Evolutionary conservation across 345 rosid genomes (phyloP), one percentile per base, ranked within the genome.

Genomic region (Dovyalis caffra): DNA sequence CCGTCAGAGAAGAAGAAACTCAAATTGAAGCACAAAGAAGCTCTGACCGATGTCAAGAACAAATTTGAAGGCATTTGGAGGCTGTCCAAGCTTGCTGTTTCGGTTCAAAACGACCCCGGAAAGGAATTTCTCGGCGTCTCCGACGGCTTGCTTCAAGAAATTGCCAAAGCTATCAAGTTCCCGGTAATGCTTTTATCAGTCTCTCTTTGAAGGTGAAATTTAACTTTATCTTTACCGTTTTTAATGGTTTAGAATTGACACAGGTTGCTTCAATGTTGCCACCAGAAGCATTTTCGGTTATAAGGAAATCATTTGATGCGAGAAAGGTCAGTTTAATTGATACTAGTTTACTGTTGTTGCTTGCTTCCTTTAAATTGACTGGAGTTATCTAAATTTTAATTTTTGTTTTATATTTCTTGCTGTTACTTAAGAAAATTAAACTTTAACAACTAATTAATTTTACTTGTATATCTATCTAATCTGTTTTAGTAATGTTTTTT

Each of bases 1-100:
- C 99, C 99, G 15, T 95, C 99, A 0, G 99, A 95, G 90, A 92
- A 94, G 87, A 95, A 82, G 85, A 92, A 90, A 86, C 87, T 95
- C 64, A 90, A 82, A 23, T 71, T 80, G 75, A 85, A 80, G 86
- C 94, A 82, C 74, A 87, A 89, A 57, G 87, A 87, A 75, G 81
- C 88, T 62, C 79, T 80, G 23, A 66, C 80, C 8, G 81, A 77
- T 5, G 88, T 88, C 74, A 68, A 84, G 69, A 62, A 91, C 90
- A 95, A 90, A 80, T 87, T 95, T 71, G 85, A 86, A 20, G 99
- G 99, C 32, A 71, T 87, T 69, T 95, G 99, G 99, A 84, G 94
- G 73, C 88, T 95, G 62, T 95, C 91, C 40, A 89, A 90, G 80
- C 97, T 95, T 74, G 76, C 87, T 31, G 93, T 95, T 62, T 79